Evolutionary conservation across 139 green algal species (phyloP).

Genomic region (Chlorella ohadii): DNA sequence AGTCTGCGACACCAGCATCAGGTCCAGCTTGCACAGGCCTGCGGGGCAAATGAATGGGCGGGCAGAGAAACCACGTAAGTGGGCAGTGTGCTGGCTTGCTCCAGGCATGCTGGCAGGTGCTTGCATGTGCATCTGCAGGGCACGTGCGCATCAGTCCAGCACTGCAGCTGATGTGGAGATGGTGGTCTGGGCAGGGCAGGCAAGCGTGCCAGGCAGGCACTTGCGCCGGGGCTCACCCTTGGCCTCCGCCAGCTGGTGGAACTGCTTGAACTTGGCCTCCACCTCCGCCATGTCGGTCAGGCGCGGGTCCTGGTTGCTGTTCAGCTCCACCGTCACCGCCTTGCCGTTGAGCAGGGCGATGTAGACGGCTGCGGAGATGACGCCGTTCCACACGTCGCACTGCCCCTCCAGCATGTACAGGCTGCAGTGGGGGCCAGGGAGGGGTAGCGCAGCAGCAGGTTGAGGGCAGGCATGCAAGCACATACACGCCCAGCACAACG

Average conservation of each 20-base stretch:
- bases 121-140: background rate
- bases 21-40: conserved; percentile 56
- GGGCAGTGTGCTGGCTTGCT: background rate
- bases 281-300: conserved; percentile 42
- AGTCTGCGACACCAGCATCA: conserved; percentile 49
- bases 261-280: conserved; percentile 42
- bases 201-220: background rate
- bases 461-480: no score
- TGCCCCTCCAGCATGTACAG: conserved; percentile 64
- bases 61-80: background rate
- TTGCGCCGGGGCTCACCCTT: conserved; percentile 26
- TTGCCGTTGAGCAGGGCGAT: conserved; percentile 48
- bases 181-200: background rate
- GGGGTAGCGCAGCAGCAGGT: background rate
- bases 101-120: background rate
- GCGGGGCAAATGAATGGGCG: background rate
- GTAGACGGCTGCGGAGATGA: conserved; percentile 64
- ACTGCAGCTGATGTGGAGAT: background rate
- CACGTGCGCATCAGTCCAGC: background rate
- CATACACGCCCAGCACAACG: no score
- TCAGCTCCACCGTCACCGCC: conserved; percentile 50
- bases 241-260: conserved; percentile 50
- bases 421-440: conserved; percentile 5
- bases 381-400: conserved; percentile 59
- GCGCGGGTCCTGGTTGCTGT: conserved; percentile 54